Base-by-base conservation (phyloP, 2,329 filamentous ascomycete species). In the Sporothrix variecibatus region DNA sequence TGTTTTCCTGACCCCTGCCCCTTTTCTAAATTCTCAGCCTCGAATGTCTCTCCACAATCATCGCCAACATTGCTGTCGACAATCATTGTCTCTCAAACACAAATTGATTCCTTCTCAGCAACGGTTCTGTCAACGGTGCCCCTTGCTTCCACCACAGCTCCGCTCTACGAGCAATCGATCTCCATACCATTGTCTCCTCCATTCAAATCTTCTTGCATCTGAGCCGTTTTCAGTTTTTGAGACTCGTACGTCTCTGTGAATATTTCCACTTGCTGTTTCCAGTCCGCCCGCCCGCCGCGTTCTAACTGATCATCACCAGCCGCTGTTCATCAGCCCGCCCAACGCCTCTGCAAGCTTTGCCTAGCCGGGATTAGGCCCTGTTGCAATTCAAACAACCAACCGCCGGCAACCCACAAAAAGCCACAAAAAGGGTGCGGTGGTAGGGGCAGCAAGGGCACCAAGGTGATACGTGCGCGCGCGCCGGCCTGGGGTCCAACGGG, bases 381-480 rank as follows among this genome's bases (percentile, higher is more conserved):
- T 28, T 28, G 26, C 43, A 65, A 34, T 31, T 34, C 53, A 72
- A 23, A 72, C 53, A 64, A 58, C 40, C 40, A 62, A 53, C 43
- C 40, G 26, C 70, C 58, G 65, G 28, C 60, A 65, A n/a, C 3
- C 60, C 58, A 53, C 43, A 51, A 23, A 60, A 46, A 46, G 38
- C 60, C 40, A 53, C 43, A 38, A 23, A 60, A 46, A 31, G 38
- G 9, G 20, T 60, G 71, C 56, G 49, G 71, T 49, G 46, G 62
- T 62, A 73, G 64, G 64, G 72, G 11, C 62, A 60, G 72, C 72
- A 69, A 38, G 62, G 72, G 26, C 62, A 60, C 12, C 38, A 38
- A 12, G 17, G 46, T 58, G 72, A 73, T 68, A 67, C 72, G 72
- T 73, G 72, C 72, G 23, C 72, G 23, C 23, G 49, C 64, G 31